Percentiles rank a stretch among this genome's conserved stretches.
phyloP scores from a whole-genome alignment of 306 rosid genomes.

The Cyamopsis tetragonoloba region DNA sequence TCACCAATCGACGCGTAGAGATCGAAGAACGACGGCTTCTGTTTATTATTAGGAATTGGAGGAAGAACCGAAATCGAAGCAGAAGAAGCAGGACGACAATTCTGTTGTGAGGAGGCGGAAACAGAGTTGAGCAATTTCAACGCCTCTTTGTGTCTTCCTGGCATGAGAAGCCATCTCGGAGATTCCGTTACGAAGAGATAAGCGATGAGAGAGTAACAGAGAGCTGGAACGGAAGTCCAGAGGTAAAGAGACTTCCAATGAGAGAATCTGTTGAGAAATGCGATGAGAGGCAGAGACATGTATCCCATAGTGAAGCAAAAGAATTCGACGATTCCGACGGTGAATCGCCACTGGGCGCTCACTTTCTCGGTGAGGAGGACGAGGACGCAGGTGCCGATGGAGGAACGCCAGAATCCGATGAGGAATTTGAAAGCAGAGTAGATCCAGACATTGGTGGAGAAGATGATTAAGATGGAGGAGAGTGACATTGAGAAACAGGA shows the following conservation, averaged over 20 bases:
- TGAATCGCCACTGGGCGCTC: conserved; percentile 20
- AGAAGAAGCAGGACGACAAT: too few species aligned
- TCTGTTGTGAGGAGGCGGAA: too few species aligned
- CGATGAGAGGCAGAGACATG: conserved; percentile 22
- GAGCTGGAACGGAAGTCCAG: conserved; percentile 20
- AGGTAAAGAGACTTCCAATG: conserved; percentile 25
- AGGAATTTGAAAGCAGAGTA: conserved; percentile 28
- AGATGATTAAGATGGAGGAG: background rate
- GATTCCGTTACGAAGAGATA: conserved; percentile 19
- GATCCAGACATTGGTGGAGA: conserved; percentile 28
- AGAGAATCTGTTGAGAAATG: conserved; percentile 17
- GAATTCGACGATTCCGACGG: conserved; percentile 15
- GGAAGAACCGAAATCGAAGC: too few species aligned
- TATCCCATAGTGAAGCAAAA: conserved; percentile 24
- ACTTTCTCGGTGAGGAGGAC: conserved; percentile 20
- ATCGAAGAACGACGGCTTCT: background rate
- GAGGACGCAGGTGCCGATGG: conserved; percentile 3
- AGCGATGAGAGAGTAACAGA: background rate
- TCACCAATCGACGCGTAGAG: conserved; percentile 4
- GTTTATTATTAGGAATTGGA: too few species aligned
- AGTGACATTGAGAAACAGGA: conserved; percentile 23
- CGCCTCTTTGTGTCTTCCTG: conserved; percentile 1
- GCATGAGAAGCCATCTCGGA: conserved; percentile 30
- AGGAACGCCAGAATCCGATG: conserved; percentile 17
- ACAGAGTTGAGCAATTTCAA: background rate